Evolutionary conservation across 345 rosid genomes (phyloP), one percentile per base, ranked within the genome.

Genomic region (Salix viminalis): DNA sequence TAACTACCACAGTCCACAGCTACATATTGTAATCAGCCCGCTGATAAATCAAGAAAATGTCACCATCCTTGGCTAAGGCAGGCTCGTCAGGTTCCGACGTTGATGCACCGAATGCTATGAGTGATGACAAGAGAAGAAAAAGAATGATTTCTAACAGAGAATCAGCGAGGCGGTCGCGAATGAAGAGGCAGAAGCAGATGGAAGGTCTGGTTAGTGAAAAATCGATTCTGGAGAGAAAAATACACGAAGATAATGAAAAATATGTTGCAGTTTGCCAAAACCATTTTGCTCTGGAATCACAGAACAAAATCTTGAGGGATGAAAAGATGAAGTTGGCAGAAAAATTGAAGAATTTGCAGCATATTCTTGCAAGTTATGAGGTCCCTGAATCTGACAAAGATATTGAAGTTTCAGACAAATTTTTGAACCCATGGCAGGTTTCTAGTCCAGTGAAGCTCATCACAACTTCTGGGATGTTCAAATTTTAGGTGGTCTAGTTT

Each of bases 111-210:
- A 26, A 44, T 44, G 46, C 73, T 3, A 64, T 9, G 30, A 19
- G 62, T 37, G 89, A 89, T 2, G 94, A 92, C 75, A 92, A 83
- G 90, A 90, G 85, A 78, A 78, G 87, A 73, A 84, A 84, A 82
- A 84, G 97, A 82, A 92, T 86, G 87, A 75, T 83, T 37, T 92
- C 94, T 4, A 92, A 92, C 79, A 76, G 93, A 66, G 94, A 92
- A 84, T 92, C 97, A 0, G 94, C 97, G 7, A 87, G 90, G 75
- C 75, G 94, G 80, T 92, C 97, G 4, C 81, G 97, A 75, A 67
- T 90, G 77, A 92, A 86, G 88, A 90, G 84, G 78, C 91, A 90
- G 67, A 87, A 84, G 50, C 75, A 83, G 54, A 62, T 88, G 75
- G 84, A 83, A 65, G 92, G 88, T 46, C 75, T 89, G 80, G 82